Evolutionary conservation across 306 rosid genomes (phyloP), one percentile per base, ranked within the genome.

Genomic region (Alnus glutinosa): DNA sequence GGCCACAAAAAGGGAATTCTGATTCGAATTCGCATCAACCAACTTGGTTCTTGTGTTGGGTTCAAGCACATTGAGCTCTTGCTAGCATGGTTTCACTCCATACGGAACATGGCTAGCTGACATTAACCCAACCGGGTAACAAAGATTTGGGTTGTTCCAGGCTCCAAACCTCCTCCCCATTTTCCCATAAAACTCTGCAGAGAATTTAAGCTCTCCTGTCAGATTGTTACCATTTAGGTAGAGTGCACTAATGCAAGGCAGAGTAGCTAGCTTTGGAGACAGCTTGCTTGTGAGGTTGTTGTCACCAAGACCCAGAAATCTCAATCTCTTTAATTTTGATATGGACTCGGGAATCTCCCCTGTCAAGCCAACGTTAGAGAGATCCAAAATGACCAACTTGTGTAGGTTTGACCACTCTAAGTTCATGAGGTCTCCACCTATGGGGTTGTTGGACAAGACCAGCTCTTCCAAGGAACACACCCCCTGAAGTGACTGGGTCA

Each of bases 151-250:
- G 71, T 95, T 95, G 78, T 77, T 85, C 97, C 91, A 86, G 9
- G 91, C 98, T 61, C 98, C 94, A 84, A 94, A 94, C 66, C 97
- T 89, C 75, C 93, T 89, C 11, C 95, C 94, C 94, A 91, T 74
- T 86, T 88, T 92, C 23, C 80, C 79, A 68, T 89, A 89, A 83
- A 95, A 92, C 83, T 70, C 59, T 39, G 73, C 80, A 9, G 96
- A 75, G 85, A 95, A 95, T 73, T 87, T 75, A 76, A 95, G 79
- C 83, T 81, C 86, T 15, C 98, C 98, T 34, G 85, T 79, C 52
- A 96, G 70, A 75, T 93, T 90, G 88, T 96, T 96, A 46, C 94
- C 93, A 81, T 87, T 88, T 55, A 96, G 81, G 84, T 91, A 93
- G 4, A 96, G 84, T 71, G 98, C 92, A 80, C 87, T 83, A 51